Base-by-base conservation (phyloP, 1,284 basidiomycete species). In the Schizophyllum amplum region DNA sequence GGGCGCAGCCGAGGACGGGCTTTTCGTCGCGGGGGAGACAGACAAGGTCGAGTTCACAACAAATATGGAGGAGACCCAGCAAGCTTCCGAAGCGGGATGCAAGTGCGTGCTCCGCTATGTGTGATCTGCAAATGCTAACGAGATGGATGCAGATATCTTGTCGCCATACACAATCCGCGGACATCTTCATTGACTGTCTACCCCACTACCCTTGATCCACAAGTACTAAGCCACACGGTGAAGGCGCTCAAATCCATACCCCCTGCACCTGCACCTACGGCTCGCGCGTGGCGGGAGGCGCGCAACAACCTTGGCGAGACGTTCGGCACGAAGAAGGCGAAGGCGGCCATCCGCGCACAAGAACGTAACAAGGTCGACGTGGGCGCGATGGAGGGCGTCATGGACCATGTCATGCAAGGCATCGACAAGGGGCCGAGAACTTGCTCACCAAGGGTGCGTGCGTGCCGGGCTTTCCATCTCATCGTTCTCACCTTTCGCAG, bases 311-410 rank as follows among this genome's bases (percentile, higher is more conserved):
- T 98, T 1, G 94, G 94, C 26, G 87, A 92, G 67, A 83, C 89
- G 1, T 98, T 98, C 63, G 94, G 94, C 22, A 96, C 93, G 13
- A 91, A 92, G 72, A 97, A 96, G 68, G 91, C 92, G 46, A 89
- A 92, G 71, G 83, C 84, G 15, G 86, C 84, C 25, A 93, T 97
- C 64, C 82, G 83, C 57, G 87, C 91, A 1, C 82, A 83, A 59
- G 92, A 93, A 70, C 80, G 94, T 60, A 94, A 94, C 73, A 85
- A 85, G 67, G 85, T 98, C 42, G 92, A 96, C 71, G 82, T 90
- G 15, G 76, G 78, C 55, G 91, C 92, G 1, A 93, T 96, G 88
- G 80, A 87, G 66, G 82, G 82, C 13, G 87, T 94, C 21, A 83
- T 86, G 63, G 79, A 77, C 52, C 84, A 90, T 71, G 74, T 98